Base-by-base conservation (phyloP, 148 eudicot species). In the Nepenthes gracilis region DNA sequence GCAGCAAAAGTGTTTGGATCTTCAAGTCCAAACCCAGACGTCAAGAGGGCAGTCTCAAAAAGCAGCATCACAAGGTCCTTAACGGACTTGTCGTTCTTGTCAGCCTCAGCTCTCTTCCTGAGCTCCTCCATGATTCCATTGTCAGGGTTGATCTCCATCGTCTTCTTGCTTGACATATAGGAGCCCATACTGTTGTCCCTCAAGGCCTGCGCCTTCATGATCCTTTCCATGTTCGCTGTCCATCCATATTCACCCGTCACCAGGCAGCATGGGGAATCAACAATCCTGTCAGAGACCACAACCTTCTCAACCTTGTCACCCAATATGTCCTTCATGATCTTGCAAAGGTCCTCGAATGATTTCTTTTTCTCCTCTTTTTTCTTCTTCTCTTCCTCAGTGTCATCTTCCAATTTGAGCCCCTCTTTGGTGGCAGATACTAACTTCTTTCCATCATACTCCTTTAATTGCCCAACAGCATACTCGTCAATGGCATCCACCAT, bases 401-500 rank as follows among this genome's bases (percentile, higher is more conserved):
- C 97, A 33, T 88, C 93, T 0, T 90, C 97, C 0, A 90, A 85
- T 62, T 84, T 86, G 71, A 90, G 53, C 0, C 95, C 92, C 64
- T 90, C 97, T 61, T 90, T 90, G 0, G 97, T 90, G 1, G 84
- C 97, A 9, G 91, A 90, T 33, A 90, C 91, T 2, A 90, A 77
- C 60, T 90, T 90, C 75, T 90, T 90, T 11, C 97, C 97, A 58
- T 90, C 97, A 12, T 90, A 90, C 43, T 90, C 97, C 63, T 90
- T 90, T 35, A 90, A 48, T 36, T 90, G 97, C 2, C 91, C 95
- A 38, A 90, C 83, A 2, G 97, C 95, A 36, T 90, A 90, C 72
- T 90, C 97, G n/a, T 90, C 97, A 54, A 90, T 87, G 54, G 97
- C 97, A 66, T 86, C 97, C 1, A 87, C 85, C 95, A 90, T 90